A percentile compares a stretch with the other conserved stretches of the same genome.
Conservation (phyloP, 306 rosid genomes). For the Lotus japonicus region DNA sequence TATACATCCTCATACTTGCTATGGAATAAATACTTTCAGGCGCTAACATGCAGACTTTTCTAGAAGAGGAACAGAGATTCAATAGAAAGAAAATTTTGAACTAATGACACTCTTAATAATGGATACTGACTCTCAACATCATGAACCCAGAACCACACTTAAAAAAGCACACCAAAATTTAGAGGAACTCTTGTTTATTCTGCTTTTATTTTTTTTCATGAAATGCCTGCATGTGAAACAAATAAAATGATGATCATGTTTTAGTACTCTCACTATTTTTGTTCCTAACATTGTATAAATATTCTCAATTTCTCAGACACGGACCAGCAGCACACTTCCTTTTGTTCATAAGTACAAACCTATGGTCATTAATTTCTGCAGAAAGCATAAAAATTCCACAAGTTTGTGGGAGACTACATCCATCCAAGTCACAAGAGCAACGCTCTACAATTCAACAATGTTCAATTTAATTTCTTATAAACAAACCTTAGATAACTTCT, state of each 20-base stretch:
- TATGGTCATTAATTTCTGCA: not conserved
- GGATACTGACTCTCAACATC: not conserved
- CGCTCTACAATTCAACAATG: not conserved
- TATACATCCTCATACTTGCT: too few relatives aligned
- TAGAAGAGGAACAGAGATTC: too few relatives aligned
- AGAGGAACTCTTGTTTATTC: not conserved
- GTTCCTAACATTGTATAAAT: not conserved
- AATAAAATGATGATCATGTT: not conserved
- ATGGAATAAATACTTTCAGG: too few relatives aligned
- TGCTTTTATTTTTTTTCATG: not conserved
- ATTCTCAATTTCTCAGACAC: not conserved
- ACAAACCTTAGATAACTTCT: constrained; percentile 53
- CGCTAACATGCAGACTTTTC: too few relatives aligned
- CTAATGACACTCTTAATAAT: too few relatives aligned
- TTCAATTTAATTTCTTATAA: not conserved
- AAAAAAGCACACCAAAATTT: too few relatives aligned
- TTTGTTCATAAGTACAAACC: not conserved
- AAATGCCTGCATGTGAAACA: not conserved
- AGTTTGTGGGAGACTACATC: not conserved
- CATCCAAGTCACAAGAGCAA: not conserved
- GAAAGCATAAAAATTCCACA: not conserved
- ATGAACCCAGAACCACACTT: not conserved
- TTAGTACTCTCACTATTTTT: not conserved
- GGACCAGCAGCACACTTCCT: not conserved
- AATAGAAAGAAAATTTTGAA: too few relatives aligned